A percentile compares a stretch with the other conserved stretches of the same genome.
phyloP scores from a whole-genome alignment of 1,139 yeast genomes.

The Geotrichum candidum region DNA sequence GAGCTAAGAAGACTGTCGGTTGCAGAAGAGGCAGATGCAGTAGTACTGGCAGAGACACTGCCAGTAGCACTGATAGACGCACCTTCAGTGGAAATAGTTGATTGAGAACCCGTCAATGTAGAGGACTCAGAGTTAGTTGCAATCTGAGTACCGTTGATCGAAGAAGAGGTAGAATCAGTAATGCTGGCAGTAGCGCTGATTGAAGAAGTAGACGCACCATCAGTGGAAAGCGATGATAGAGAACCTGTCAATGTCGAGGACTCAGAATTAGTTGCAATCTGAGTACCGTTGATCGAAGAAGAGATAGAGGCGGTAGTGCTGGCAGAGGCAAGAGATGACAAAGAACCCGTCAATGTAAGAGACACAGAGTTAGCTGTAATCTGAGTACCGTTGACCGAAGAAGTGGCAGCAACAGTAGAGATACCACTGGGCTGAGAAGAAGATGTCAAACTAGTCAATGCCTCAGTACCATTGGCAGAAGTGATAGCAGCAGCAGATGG shows the following conservation, averaged over 20 bases:
- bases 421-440: background rate
- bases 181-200: background rate
- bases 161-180: background rate
- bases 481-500: background rate
- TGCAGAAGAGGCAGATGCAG: background rate
- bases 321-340: background rate
- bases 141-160: background rate
- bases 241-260: background rate
- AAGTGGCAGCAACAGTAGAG: background rate
- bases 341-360: background rate
- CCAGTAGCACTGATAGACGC: background rate
- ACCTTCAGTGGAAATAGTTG: background rate
- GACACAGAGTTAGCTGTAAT: background rate
- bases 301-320: background rate
- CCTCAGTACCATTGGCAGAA: background rate
- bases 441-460: background rate
- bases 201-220: background rate
- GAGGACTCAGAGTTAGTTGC: background rate
- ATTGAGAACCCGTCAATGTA: background rate
- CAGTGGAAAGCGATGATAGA: background rate
- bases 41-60: background rate
- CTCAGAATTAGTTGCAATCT: background rate
- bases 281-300: background rate
- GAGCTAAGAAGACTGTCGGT: background rate
- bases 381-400: background rate